These are phyloP conservation scores for Hordeum marinum DNA, from an alignment of 176 grass and related monocot species.

Conservation along the genomic window DNA sequence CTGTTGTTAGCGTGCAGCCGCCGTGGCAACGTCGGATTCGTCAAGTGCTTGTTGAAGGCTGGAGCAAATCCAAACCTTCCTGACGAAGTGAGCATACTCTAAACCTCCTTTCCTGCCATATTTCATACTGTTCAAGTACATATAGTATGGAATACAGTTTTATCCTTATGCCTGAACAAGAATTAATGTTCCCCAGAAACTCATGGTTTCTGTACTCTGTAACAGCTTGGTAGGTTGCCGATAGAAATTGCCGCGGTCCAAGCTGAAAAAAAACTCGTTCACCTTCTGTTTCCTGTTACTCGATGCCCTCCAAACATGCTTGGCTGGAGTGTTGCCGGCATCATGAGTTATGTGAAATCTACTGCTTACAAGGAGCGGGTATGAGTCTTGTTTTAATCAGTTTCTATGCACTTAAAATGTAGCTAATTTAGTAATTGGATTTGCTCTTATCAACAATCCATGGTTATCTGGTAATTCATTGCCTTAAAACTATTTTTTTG, in stretches of 20 bases:
- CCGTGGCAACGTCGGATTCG: neutral
- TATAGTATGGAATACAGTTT: neutral
- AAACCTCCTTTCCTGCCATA: neutral
- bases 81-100: constrained; percentile 10
- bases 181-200: neutral
- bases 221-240: constrained; percentile 23
- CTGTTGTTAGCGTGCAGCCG: constrained; percentile 18
- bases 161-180: neutral
- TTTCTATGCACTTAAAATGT: neutral
- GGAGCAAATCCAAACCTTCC: constrained; percentile 2
- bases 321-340: constrained; percentile 11
- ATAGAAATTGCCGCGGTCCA: constrained; percentile 21
- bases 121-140: neutral
- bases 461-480: neutral
- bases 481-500: neutral
- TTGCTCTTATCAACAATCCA: neutral
- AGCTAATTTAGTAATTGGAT: neutral
- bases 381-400: neutral
- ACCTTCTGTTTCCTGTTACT: neutral
- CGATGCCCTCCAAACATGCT: neutral
- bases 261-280: neutral
- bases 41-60: constrained; percentile 26
- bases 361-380: constrained; percentile 20
- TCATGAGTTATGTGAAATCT: constrained; percentile 5
- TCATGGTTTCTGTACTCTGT: neutral